These are phyloP conservation scores for Pythium dissimile DNA, from an alignment of 352 stramenopile genomes.

Conservation along the genomic window DNA sequence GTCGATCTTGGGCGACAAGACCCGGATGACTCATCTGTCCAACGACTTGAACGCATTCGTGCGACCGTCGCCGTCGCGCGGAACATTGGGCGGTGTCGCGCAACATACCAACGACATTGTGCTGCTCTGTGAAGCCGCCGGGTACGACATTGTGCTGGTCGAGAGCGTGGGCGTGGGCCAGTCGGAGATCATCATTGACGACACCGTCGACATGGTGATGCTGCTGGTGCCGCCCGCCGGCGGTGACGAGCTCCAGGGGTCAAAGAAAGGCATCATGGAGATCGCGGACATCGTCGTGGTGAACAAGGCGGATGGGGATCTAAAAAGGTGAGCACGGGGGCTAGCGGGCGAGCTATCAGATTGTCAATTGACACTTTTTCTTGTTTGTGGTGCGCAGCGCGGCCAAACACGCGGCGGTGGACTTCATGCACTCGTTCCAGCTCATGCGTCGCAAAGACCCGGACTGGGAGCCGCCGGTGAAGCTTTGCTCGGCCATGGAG, in stretches of 20 bases:
- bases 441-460: slow-evolving; percentile 79
- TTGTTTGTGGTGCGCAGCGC: slow-evolving; percentile 25
- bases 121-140: slow-evolving; percentile 91
- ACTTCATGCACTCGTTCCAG: slow-evolving; percentile 82
- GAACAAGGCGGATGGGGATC: slow-evolving; percentile 96
- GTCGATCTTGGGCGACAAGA: slow-evolving; percentile 98
- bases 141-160: slow-evolving; percentile 95
- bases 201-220: slow-evolving; percentile 96
- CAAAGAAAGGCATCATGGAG: slow-evolving; percentile 99
- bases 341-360: too few species aligned
- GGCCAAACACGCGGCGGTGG: slow-evolving; percentile 67
- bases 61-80: slow-evolving; percentile 88
- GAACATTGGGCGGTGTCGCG: slow-evolving; percentile 70
- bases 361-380: too few species aligned
- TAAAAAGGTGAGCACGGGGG: slow-evolving; percentile 33
- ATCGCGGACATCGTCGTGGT: slow-evolving; percentile 96
- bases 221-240: slow-evolving; percentile 94
- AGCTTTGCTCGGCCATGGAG: slow-evolving; percentile 66
- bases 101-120: slow-evolving; percentile 91
- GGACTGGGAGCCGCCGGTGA: slow-evolving; percentile 78
- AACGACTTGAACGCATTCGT: slow-evolving; percentile 92
- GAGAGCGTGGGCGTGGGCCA: slow-evolving; percentile 98
- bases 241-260: slow-evolving; percentile 95
- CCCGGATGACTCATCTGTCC: slow-evolving; percentile 94
- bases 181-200: slow-evolving; percentile 96